A percentile compares a stretch with the other conserved stretches of the same genome.
Evolutionary conservation across 2,329 filamentous ascomycete species (phyloP).

Genomic region (Penicillium rolfsii): DNA sequence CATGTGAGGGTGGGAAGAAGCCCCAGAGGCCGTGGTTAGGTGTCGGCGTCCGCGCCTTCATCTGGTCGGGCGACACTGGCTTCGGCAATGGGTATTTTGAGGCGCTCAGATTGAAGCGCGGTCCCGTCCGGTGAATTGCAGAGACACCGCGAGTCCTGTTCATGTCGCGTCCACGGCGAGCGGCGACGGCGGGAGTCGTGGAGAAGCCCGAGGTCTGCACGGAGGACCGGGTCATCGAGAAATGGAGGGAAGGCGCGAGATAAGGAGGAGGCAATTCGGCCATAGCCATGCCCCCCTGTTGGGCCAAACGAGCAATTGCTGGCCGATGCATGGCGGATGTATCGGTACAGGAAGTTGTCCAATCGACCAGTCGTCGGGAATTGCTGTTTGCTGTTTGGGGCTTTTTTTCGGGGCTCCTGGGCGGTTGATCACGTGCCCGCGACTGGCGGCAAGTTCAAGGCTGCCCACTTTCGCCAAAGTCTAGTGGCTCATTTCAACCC

Average conservation of each 20-base stretch:
- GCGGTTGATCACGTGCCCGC: conserved; percentile 32
- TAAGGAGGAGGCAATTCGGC: conserved; percentile 49
- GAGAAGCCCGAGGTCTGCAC: conserved; percentile 50
- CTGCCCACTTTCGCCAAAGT: conserved; percentile 3
- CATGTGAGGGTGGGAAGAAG: conserved; percentile 77
- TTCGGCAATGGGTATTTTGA: conserved; percentile 72
- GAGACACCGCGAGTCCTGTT: conserved; percentile 83
- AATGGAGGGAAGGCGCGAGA: conserved; percentile 48
- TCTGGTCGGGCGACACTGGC: conserved; percentile 64
- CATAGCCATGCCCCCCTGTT: conserved; percentile 40
- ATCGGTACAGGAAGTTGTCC: conserved; percentile 14
- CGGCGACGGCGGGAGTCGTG: conserved; percentile 58
- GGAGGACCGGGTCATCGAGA: conserved; percentile 36
- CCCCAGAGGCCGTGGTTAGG: conserved; percentile 86
- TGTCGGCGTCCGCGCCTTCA: conserved; percentile 57
- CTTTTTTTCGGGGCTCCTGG: conserved; percentile 30
- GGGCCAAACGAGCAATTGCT: conserved; percentile 38
- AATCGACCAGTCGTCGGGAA: conserved; percentile 16
- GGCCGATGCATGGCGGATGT: conserved; percentile 43
- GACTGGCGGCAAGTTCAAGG: conserved; percentile 14
- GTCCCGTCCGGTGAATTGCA: conserved; percentile 75
- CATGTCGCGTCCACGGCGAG: conserved; percentile 66
- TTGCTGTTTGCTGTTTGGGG: conserved; percentile 10
- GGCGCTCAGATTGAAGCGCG: conserved; percentile 73
- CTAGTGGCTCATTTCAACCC: not conserved